Percentiles rank a stretch among this genome's conserved stretches.
Evolutionary conservation across 805 yeast genomes (phyloP).

Genomic region (Suhomyces vadensis): DNA sequence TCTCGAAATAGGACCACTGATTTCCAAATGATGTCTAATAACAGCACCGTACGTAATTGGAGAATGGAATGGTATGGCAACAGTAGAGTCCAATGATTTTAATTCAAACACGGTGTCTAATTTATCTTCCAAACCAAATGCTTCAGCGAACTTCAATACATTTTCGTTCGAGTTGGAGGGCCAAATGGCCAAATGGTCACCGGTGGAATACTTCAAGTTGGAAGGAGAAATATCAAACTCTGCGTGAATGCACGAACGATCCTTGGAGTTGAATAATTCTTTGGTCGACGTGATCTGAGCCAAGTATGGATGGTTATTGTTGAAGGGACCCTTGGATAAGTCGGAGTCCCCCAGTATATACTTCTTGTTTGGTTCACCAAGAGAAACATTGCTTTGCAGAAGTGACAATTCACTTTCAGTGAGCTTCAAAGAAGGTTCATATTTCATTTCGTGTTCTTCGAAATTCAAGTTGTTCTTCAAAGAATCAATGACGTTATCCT

Average conservation of each 20-base stretch:
- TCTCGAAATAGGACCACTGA: constrained; percentile 91
- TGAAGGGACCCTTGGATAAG: constrained; percentile 70
- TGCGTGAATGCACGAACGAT: constrained; percentile 83
- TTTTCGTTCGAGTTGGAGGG: constrained; percentile 84
- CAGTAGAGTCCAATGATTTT: constrained; percentile 69
- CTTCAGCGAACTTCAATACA: constrained; percentile 61
- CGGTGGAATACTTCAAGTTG: constrained; percentile 83
- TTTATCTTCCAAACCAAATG: constrained; percentile 59
- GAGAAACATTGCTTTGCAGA: constrained; percentile 35
- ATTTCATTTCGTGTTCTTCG: constrained; percentile 76
- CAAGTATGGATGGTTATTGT: constrained; percentile 76
- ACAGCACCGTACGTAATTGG: constrained; percentile 91
- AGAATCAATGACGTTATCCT: constrained; percentile 68
- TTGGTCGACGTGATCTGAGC: constrained; percentile 61
- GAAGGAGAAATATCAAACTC: constrained; percentile 81
- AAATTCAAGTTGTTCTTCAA: constrained; percentile 64
- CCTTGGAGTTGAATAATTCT: constrained; percentile 67
- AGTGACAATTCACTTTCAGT: constrained; percentile 35
- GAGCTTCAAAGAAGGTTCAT: constrained; percentile 66
- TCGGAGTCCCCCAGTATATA: constrained; percentile 31
- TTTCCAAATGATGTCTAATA: constrained; percentile 83
- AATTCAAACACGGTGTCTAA: constrained; percentile 60
- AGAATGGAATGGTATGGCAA: constrained; percentile 61
- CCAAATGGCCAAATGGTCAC: constrained; percentile 95
- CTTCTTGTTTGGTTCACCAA: constrained; percentile 81